Percentiles rank a stretch among this genome's conserved stretches.
Evolutionary conservation across 2,329 filamentous ascomycete genomes (phyloP).

Genomic region (Nemania sp.): DNA sequence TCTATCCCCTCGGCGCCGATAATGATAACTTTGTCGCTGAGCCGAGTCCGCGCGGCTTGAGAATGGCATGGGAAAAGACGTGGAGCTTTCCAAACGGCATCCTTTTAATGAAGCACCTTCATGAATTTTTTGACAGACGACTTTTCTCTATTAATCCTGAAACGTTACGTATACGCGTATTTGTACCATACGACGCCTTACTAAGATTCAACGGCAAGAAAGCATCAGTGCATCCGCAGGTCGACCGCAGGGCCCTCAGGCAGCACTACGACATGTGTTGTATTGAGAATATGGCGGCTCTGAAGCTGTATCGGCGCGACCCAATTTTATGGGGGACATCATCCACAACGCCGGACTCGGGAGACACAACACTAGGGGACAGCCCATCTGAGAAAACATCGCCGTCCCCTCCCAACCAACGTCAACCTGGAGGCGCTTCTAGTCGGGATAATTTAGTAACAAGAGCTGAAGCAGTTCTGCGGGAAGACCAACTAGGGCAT

Average conservation of each 20-base stretch:
- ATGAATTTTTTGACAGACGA: constrained; percentile 9
- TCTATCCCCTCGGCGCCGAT: constrained; percentile 14
- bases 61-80: constrained; percentile 25
- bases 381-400: no score
- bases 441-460: no score
- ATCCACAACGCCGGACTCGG: no score
- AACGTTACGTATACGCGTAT: neutral
- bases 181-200: neutral
- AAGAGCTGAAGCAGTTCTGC: no score
- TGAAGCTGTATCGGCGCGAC: no score
- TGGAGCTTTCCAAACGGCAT: constrained; percentile 21
- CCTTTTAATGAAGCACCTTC: constrained; percentile 14
- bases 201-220: neutral
- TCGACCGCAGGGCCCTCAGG: neutral
- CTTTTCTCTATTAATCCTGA: neutral
- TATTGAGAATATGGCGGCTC: constrained; percentile 1
- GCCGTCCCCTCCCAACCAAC: no score
- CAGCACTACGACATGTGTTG: neutral
- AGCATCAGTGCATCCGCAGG: neutral
- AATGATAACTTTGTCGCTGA: neutral
- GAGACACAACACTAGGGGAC: no score
- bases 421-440: no score
- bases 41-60: constrained; percentile 8
- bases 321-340: no score
- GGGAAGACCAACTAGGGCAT: no score